Evolutionary conservation across 1,284 basidiomycete genomes (phyloP), one percentile per base, ranked within the genome.

Genomic region (Neonothopanus nambi): DNA sequence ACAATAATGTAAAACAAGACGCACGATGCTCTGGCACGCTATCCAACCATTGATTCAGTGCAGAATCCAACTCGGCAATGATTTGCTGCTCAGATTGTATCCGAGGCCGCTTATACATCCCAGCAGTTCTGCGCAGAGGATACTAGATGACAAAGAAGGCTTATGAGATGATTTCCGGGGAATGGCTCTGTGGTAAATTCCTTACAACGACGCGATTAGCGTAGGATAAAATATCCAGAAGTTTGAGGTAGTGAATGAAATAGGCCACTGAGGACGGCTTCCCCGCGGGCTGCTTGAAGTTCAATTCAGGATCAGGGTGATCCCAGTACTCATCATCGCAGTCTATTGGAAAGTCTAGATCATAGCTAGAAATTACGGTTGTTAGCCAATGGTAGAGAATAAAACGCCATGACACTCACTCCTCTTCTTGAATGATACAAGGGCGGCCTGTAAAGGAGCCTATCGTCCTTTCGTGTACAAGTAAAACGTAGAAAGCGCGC

Each of bases 291-390:
- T 82, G 81, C 52, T 73, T 64, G 61, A 81, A 82, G 15, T 66
- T 70, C 28, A 66, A 55, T 5, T 73, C 64, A 17, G 72, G 72
- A 45, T 77, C 73, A 0, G 73, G 64, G 52, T 67, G 64, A 24
- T 76, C 75, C 87, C 87, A 89, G 60, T 80, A 86, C 61, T 88
- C 87, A 63, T 91, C 89, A 58, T 89, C 85, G 26, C 85, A 81
- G 41, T 84, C 82, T 1, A 83, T 67, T 0, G 87, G 87, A 21
- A 81, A 74, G 38, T 87, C 85, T 8, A 87, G 70, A 62, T 91
- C 87, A 61, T 84, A 80, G 62, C 81, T 82, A 45, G 39, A 28
- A 20, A 6, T n/a, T n/a, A n/a, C 28, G 12, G 3, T 33, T 33
- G 30, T 33, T 33, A 33, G 13, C 13, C 18, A 21, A 30, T 30